Base-by-base conservation (phyloP, 345 rosid genomes). In the Boechera stricta region DNA sequence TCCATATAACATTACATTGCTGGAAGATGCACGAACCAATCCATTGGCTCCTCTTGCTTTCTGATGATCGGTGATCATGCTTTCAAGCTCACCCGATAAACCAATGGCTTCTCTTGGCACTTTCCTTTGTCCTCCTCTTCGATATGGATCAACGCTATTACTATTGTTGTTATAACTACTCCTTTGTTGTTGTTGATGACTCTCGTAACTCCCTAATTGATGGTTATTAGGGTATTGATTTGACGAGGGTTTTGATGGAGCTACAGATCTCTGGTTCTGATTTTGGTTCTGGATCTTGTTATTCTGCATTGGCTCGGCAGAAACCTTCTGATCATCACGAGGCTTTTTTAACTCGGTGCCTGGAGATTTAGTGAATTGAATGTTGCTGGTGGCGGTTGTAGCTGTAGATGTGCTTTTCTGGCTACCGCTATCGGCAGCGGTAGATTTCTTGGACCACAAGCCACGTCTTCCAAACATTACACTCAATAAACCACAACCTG, bases 51-150 rank as follows among this genome's bases (percentile, higher is more conserved):
- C 93, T 69, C 60, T 83, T 1, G 79, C 47, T 74, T 86, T 89
- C 41, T 89, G 97, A 64, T 87, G 92, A 74, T 95, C 97, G 0
- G 77, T 54, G 35, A 92, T 88, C 89, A 92, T 87, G 65, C 72
- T 91, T 44, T 95, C 97, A 0, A 95, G 91, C 89, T 95, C 99
- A 2, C 97, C 99, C 0, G 98, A 95, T 35, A 95, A 80, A 44
- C 91, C 87, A 9, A 81, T 33, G 16, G 89, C 82, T 64, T 83
- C 94, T 38, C 79, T 86, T 0, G 95, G 92, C 16, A 85, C 85
- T 64, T 78, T 87, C 75, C 84, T 82, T 5, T 73, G 87, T 53
- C 81, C 85, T 61, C 82, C 77, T 61, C 67, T 51, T 7, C 70
- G 51, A 41, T 69, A 68, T 39, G 73, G 76, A 35, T 80, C 79